A percentile compares a stretch with the other conserved stretches of the same genome.
Evolutionary conservation across 2,329 filamentous ascomycete species (phyloP).

Genomic region (Diaporthe ilicicola): DNA sequence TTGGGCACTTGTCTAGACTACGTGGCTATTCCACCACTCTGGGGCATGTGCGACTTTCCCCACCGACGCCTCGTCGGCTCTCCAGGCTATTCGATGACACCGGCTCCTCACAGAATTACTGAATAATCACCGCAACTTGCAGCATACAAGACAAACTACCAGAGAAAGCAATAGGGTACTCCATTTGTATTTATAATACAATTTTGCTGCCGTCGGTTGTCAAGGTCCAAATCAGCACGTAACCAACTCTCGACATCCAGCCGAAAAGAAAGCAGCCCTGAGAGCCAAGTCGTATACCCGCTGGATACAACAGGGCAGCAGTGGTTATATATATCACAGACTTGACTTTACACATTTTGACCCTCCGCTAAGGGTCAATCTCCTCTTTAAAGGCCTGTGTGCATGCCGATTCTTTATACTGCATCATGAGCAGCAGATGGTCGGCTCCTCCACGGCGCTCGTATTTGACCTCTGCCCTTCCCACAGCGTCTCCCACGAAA

Average conservation of each 20-base stretch:
- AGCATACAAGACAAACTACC: background rate
- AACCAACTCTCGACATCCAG: background rate
- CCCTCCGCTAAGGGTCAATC: background rate
- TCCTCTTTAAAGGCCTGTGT: background rate
- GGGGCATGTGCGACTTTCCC: slow-evolving; percentile 9
- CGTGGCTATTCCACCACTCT: background rate
- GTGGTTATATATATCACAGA: background rate
- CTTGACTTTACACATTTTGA: background rate
- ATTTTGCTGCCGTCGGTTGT: background rate
- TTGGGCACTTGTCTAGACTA: background rate
- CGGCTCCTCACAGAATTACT: background rate
- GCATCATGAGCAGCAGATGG: slow-evolving; percentile 26
- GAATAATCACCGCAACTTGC: background rate
- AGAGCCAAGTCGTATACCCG: background rate
- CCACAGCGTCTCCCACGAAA: background rate
- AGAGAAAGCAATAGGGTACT: background rate
- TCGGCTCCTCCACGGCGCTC: slow-evolving; percentile 21
- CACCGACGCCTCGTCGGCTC: background rate
- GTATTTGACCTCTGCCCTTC: background rate
- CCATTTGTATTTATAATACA: background rate
- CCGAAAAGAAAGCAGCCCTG: background rate
- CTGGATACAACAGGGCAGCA: background rate
- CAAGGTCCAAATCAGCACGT: background rate
- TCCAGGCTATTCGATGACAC: background rate
- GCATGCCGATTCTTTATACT: background rate